Base-by-base conservation (phyloP, 257 asterid species). In the Gardenia jasminoides region DNA sequence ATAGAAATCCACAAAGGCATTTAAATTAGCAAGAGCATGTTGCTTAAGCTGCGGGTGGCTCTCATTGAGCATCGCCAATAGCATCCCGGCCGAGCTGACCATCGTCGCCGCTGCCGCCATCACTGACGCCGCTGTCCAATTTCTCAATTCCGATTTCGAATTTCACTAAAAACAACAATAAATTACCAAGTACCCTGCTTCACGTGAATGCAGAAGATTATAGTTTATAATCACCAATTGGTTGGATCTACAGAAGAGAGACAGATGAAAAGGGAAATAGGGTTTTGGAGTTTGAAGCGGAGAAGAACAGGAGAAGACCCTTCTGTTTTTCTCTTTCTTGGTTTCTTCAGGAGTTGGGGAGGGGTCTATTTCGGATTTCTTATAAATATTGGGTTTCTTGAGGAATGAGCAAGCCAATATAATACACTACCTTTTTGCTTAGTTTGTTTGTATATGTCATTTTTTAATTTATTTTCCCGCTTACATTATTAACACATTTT, bases 51-150 rank as follows among this genome's bases (percentile, higher is more conserved):
- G 86, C 56, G 99, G 96, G 78, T 91, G 95, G 74, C 67, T 74
- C 83, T 94, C 99, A 77, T 90, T 94, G 71, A 94, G 85, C 99
- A 94, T 94, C 86, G 99, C 99, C 86, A 94, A 80, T 54, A 93
- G 86, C 76, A 92, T 95, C 6, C 98, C 99, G 22, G 98, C 96
- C 56, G 97, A 94, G 76, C 94, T 91, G 82, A 94, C 96, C 94
- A 84, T 92, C 72, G 93, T 91, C 84, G 92, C 91, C 70, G 90
- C 90, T 78, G 90, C 82, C 70, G 90, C 89, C 91, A 41, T 30
- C 20, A 52, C 74, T 72, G 43, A 48, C 17, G 41, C 30, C 12
- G 26, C 73, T 39, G 73, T 50, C 58, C 22, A 39, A 59, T 75
- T 75, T 30, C 61, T 41, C 44, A 26, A 48, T 19, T 20, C 67